Evolutionary conservation across 1,284 basidiomycete genomes (phyloP).

Genomic region (Melampsora larici-populina): DNA sequence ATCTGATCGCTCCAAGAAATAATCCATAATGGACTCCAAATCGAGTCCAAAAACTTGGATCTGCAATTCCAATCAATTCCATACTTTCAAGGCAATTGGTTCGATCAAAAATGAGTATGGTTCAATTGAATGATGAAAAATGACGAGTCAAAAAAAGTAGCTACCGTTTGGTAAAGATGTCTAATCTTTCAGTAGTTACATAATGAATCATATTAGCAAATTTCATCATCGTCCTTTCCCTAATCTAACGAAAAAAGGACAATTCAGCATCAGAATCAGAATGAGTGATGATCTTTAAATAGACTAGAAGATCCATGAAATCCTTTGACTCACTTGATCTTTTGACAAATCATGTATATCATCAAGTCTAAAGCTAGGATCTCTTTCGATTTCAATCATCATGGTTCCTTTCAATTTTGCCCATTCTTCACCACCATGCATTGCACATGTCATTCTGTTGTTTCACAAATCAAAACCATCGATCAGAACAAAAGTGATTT

Average conservation of each 20-base stretch:
- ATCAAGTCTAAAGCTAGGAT: conserved; percentile 59
- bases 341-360: conserved; percentile 62
- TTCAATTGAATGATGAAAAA: conserved; percentile 6
- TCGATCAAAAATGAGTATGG: not conserved
- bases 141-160: not conserved
- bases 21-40: conserved; percentile 62
- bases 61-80: conserved; percentile 54
- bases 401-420: conserved; percentile 52
- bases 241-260: conserved; percentile 11
- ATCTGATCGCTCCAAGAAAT: conserved; percentile 57
- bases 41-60: conserved; percentile 61
- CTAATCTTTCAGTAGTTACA: conserved; percentile 57
- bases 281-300: no score
- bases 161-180: conserved; percentile 57
- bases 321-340: conserved; percentile 59
- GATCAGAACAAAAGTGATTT: not conserved
- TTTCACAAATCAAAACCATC: conserved; percentile 6
- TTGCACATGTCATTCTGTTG: conserved; percentile 52
- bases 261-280: no score
- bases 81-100: conserved; percentile 3
- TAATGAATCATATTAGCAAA: conserved; percentile 50
- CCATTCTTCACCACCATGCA: conserved; percentile 54
- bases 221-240: conserved; percentile 54
- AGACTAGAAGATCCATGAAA: no score
- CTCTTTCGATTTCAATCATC: conserved; percentile 55